phyloP scores from a whole-genome alignment of 805 yeast species.

The Sporopachydermia quercuum region DNA sequence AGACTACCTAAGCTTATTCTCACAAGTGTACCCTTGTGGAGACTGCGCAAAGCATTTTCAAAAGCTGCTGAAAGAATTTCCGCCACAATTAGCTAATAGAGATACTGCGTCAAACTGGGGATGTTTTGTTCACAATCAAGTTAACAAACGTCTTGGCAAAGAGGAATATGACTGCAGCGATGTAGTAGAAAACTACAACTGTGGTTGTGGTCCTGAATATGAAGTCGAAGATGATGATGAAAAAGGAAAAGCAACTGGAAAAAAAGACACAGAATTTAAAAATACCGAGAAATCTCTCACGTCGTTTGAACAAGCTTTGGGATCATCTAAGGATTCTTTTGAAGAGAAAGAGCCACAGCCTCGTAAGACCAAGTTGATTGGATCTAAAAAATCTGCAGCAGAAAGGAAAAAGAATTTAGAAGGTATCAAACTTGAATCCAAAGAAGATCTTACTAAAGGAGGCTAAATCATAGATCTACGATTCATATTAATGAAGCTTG shows the following conservation, averaged over 20 bases:
- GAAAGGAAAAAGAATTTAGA: no score
- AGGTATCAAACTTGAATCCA: neutral
- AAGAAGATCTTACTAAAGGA: neutral
- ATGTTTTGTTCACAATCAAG: constrained; percentile 90
- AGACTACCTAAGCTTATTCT: constrained; percentile 57
- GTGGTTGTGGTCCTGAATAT: constrained; percentile 85
- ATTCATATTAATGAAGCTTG: no score
- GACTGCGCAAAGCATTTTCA: constrained; percentile 92
- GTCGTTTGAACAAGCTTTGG: no score
- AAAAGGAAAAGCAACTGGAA: no score
- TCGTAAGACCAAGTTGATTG: no score
- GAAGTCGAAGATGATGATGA: constrained; percentile 26
- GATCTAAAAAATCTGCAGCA: no score
- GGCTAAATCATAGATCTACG: no score
- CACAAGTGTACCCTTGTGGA: constrained; percentile 92
- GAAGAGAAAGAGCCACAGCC: no score
- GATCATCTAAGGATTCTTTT: no score
- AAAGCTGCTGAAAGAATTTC: constrained; percentile 48
- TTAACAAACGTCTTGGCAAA: constrained; percentile 78
- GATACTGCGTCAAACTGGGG: constrained; percentile 84
- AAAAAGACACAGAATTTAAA: no score
- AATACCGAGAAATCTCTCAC: no score
- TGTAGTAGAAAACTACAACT: constrained; percentile 81
- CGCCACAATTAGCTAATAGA: constrained; percentile 72
- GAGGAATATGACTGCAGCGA: constrained; percentile 73